A percentile compares a stretch with the other conserved stretches of the same genome.
Evolutionary conservation across 352 stramenopile species (phyloP).

Genomic region (Phytopythium oedochilum): DNA sequence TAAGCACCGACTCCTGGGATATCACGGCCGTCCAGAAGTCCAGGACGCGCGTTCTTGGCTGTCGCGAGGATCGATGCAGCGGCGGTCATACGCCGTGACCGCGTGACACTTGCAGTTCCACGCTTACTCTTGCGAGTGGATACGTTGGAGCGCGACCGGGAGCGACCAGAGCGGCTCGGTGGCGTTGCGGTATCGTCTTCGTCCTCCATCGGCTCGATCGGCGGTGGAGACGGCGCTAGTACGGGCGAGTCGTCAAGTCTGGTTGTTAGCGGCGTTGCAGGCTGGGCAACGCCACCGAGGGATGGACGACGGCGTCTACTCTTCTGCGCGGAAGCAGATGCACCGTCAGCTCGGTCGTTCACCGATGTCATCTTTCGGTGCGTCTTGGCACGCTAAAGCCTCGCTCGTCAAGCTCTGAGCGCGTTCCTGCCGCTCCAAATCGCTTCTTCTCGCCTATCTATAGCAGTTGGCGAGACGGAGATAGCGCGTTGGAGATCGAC

Average conservation of each 20-base stretch:
- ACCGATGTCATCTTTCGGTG: background rate
- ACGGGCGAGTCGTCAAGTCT: background rate
- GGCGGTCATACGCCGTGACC: background rate
- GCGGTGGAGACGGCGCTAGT: background rate
- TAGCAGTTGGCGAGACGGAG: background rate
- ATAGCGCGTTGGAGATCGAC: background rate
- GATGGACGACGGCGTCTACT: constrained; percentile 1
- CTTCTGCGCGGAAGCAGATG: background rate
- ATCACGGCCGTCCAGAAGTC: background rate
- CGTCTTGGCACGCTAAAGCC: background rate
- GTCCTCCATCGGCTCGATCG: background rate
- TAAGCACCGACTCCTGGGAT: background rate
- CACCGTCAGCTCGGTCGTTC: constrained; percentile 1
- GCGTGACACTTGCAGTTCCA: background rate
- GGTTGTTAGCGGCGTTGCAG: background rate
- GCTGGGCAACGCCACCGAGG: background rate
- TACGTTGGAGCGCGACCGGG: background rate
- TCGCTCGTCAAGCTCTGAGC: background rate
- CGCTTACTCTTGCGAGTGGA: background rate
- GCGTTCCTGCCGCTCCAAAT: too few species aligned
- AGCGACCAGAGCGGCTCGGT: background rate
- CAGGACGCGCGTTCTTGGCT: background rate
- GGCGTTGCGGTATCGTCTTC: background rate
- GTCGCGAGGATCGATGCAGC: background rate
- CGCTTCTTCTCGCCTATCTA: background rate